Conservation (phyloP, 305 asterid genomes). For the Lippia alba region DNA sequence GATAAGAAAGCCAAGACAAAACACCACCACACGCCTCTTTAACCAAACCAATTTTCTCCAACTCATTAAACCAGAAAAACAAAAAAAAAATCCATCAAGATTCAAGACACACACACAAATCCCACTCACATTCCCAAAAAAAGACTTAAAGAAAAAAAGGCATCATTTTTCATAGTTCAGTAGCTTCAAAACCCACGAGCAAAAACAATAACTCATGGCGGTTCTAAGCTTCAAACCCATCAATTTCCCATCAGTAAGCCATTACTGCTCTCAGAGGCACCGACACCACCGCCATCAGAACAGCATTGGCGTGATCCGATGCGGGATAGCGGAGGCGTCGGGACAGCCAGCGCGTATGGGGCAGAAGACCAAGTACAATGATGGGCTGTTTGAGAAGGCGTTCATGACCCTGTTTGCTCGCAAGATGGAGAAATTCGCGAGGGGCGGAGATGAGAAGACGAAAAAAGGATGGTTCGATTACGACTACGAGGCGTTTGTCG, state of each 20-base stretch:
- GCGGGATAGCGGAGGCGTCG: slow-evolving; percentile 85
- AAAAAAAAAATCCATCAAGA: background rate
- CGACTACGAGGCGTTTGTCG: slow-evolving; percentile 84
- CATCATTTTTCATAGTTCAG: background rate
- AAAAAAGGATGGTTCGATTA: slow-evolving; percentile 67
- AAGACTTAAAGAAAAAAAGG: too few species aligned
- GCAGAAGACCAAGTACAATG: slow-evolving; percentile 84
- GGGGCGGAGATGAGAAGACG: slow-evolving; percentile 11
- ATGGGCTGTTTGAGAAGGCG: slow-evolving; percentile 76
- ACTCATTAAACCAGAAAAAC: background rate
- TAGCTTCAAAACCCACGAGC: background rate
- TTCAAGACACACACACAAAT: background rate
- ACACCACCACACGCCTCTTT: slow-evolving; percentile 37
- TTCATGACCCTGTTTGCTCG: slow-evolving; percentile 84
- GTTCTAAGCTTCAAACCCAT: slow-evolving; percentile 47
- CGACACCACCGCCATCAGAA: background rate
- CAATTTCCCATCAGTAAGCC: slow-evolving; percentile 37
- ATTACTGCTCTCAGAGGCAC: slow-evolving; percentile 23
- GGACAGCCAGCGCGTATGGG: slow-evolving; percentile 92
- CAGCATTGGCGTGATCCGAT: slow-evolving; percentile 39
- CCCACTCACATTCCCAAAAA: background rate
- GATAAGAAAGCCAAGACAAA: slow-evolving; percentile 21
- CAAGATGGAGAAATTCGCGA: slow-evolving; percentile 84
- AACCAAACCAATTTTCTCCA: background rate
- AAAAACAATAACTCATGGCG: slow-evolving; percentile 43